Conservation (phyloP, 257 asterid species). For the Galeopsis tetrahit region DNA sequence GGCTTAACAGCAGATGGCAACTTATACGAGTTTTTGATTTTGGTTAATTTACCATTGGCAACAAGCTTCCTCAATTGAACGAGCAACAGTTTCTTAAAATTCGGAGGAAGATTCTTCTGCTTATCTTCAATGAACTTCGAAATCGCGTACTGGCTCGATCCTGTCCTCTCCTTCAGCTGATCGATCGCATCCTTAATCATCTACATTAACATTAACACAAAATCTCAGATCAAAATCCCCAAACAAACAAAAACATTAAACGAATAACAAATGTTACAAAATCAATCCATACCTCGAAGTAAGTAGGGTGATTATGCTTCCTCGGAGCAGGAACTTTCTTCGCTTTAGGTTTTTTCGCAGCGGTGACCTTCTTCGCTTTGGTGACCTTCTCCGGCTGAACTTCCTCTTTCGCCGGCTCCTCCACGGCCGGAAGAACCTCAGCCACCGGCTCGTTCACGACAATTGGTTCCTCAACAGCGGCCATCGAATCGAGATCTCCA, state of each 20-base stretch:
- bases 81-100: conserved; percentile 57
- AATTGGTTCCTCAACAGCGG: conserved; percentile 39
- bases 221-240: conserved; percentile 19
- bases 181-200: conserved; percentile 64
- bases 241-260: not conserved
- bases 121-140: conserved; percentile 66
- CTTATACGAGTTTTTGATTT: conserved; percentile 60
- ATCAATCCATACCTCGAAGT: conserved; percentile 51
- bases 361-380: conserved; percentile 31
- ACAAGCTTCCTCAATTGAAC: conserved; percentile 61
- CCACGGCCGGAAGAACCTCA: conserved; percentile 31
- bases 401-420: conserved; percentile 11
- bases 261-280: not conserved
- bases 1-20: conserved; percentile 43
- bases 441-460: conserved; percentile 12
- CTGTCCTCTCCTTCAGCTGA: conserved; percentile 59
- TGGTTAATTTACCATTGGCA: conserved; percentile 52
- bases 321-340: conserved; percentile 56
- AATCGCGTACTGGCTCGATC: conserved; percentile 72
- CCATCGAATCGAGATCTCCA: conserved; percentile 24
- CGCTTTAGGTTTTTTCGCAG: conserved; percentile 19
- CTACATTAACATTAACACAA: conserved; percentile 30
- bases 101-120: conserved; percentile 55
- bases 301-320: conserved; percentile 60
- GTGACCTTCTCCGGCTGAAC: not conserved